Conservation (phyloP, 495 filamentous ascomycete species). For the Penicillium taxi region DNA sequence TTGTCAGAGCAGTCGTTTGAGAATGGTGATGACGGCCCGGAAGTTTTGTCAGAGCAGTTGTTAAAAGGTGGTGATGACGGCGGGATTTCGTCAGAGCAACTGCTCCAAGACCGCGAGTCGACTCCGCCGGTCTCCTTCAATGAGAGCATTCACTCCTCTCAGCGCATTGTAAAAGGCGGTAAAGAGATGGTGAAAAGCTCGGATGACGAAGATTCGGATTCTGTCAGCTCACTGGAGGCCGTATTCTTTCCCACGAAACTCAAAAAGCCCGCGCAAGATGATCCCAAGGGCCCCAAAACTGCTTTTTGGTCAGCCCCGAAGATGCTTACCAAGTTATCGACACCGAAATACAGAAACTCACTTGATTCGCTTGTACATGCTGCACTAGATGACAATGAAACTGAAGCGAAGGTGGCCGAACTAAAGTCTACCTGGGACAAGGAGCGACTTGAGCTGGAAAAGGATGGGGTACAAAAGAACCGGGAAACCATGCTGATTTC, state of each 20-base stretch:
- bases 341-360: constrained; percentile 53
- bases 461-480: constrained; percentile 13
- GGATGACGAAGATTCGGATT: constrained; percentile 55
- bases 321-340: no score
- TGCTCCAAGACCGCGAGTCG: constrained; percentile 2
- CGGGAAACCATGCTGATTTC: constrained; percentile 31
- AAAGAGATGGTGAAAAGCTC: constrained; percentile 55
- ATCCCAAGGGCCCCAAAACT: no score
- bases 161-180: constrained; percentile 42
- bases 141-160: constrained; percentile 22
- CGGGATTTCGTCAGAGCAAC: not conserved
- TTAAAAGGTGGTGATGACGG: no score
- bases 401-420: constrained; percentile 49
- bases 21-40: no score
- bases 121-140: constrained; percentile 13
- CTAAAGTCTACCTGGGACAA: constrained; percentile 34
- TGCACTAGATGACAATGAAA: constrained; percentile 47
- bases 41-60: no score
- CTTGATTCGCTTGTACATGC: constrained; percentile 57
- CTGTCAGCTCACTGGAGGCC: constrained; percentile 45
- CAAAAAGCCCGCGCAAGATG: constrained; percentile 11
- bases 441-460: no score
- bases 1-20: no score
- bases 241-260: constrained; percentile 20
- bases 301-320: no score